Evolutionary conservation across 2,329 filamentous ascomycete species (phyloP).

Genomic region (Emergomyces africanus): DNA sequence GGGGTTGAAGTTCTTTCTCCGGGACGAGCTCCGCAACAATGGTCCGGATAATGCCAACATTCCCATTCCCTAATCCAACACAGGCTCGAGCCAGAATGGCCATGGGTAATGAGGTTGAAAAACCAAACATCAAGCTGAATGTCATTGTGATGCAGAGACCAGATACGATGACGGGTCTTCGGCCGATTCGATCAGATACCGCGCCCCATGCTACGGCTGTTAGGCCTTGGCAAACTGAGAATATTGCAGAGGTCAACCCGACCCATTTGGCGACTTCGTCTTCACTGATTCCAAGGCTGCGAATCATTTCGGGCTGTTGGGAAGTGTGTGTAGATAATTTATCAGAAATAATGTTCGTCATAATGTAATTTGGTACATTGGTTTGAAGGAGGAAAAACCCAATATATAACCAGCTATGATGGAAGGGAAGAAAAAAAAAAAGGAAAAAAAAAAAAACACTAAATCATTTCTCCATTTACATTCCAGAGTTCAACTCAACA

Average conservation of each 20-base stretch:
- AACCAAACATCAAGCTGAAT: constrained; percentile 69
- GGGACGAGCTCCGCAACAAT: constrained; percentile 91
- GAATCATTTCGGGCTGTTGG: constrained; percentile 64
- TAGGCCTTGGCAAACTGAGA: constrained; percentile 57
- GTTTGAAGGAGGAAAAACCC: too few relatives aligned
- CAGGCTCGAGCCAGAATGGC: constrained; percentile 64
- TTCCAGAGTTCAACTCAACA: not conserved
- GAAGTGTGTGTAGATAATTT: constrained; percentile 9
- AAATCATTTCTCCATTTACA: not conserved
- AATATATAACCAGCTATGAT: too few relatives aligned
- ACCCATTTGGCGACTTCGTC: constrained; percentile 68
- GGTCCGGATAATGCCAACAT: constrained; percentile 83
- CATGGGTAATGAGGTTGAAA: constrained; percentile 67
- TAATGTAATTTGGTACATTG: constrained; percentile 8
- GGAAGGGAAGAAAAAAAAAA: too few relatives aligned
- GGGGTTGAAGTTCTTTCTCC: constrained; percentile 71
- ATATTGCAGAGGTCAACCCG: constrained; percentile 59
- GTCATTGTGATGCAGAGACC: constrained; percentile 69
- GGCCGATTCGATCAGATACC: constrained; percentile 63
- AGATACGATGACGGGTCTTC: constrained; percentile 67
- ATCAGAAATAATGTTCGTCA: not conserved
- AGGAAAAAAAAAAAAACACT: too few relatives aligned
- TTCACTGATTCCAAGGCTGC: constrained; percentile 55
- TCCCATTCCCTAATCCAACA: constrained; percentile 78
- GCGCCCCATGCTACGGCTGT: constrained; percentile 66